phyloP scores from a whole-genome alignment of 768 basidiomycete genomes.

The Rhizopogon vulgaris region DNA sequence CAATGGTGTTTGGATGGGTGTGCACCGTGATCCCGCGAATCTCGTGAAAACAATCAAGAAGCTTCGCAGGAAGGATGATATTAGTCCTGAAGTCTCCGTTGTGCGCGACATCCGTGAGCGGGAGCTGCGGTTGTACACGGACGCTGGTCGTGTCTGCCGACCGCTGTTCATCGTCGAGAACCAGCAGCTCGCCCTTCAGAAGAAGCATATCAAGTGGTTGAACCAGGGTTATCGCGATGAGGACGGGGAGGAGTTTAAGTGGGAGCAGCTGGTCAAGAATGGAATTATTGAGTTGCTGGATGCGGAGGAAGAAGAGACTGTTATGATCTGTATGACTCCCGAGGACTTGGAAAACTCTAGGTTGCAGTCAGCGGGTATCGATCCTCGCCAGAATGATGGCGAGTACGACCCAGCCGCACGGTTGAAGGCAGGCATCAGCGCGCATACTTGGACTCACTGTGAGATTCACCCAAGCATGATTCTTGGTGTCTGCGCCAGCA shows the following conservation, averaged over 20 bases:
- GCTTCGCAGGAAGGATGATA: slow-evolving; percentile 88
- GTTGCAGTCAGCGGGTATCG: slow-evolving; percentile 52
- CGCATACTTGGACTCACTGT: slow-evolving; percentile 96
- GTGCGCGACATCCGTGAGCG: slow-evolving; percentile 96
- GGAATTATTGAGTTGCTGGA: slow-evolving; percentile 94
- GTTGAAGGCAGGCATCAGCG: slow-evolving; percentile 76
- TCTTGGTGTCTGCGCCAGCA: slow-evolving; percentile 95
- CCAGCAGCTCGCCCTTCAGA: slow-evolving; percentile 76
- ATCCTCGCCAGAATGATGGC: slow-evolving; percentile 52
- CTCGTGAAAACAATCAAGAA: slow-evolving; percentile 91
- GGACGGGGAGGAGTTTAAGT: slow-evolving; percentile 61
- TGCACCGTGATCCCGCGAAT: slow-evolving; percentile 91
- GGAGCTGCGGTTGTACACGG: slow-evolving; percentile 91
- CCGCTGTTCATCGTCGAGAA: slow-evolving; percentile 96
- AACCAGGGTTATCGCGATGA: slow-evolving; percentile 52
- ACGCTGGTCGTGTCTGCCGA: slow-evolving; percentile 94
- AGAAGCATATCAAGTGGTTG: slow-evolving; percentile 77
- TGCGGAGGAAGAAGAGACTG: slow-evolving; percentile 98
- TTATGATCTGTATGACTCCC: slow-evolving; percentile 99
- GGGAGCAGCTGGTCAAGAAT: slow-evolving; percentile 78
- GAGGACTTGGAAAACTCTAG: slow-evolving; percentile 90
- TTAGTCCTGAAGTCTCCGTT: slow-evolving; percentile 93
- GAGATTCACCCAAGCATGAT: slow-evolving; percentile 99
- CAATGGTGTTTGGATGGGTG: slow-evolving; percentile 99
- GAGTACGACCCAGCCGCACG: slow-evolving; percentile 86